Evolutionary conservation across 2,329 filamentous ascomycete genomes (phyloP).

Genomic region (Coniochaeta sp.): DNA sequence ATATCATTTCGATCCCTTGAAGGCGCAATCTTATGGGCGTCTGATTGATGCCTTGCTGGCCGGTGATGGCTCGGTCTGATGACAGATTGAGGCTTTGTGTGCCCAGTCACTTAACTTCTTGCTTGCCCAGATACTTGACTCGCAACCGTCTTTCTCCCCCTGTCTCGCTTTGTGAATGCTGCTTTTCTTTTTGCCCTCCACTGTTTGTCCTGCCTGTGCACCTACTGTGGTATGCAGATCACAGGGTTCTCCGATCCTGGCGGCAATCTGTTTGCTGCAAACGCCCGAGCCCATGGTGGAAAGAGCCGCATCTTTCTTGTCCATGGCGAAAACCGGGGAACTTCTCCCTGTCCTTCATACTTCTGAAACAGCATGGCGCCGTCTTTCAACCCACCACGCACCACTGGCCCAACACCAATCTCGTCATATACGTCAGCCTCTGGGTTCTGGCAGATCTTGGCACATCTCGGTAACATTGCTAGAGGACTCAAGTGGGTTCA

Average conservation of each 20-base stretch:
- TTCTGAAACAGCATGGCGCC: slow-evolving; percentile 11
- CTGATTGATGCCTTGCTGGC: too few species aligned
- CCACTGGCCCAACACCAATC: not conserved
- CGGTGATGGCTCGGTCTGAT: too few species aligned
- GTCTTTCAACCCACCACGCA: not conserved
- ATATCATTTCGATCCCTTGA: too few species aligned
- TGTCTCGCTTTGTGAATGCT: not conserved
- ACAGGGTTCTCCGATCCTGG: not conserved
- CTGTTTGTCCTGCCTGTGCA: not conserved
- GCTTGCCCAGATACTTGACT: not conserved
- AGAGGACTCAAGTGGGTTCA: not conserved
- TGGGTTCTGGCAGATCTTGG: slow-evolving; percentile 1
- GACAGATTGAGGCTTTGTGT: not conserved
- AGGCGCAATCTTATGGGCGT: too few species aligned
- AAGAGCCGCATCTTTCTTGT: not conserved
- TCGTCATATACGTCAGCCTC: slow-evolving; percentile 4
- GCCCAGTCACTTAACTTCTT: not conserved
- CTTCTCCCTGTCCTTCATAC: slow-evolving; percentile 7
- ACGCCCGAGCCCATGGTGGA: not conserved
- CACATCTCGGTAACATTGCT: not conserved
- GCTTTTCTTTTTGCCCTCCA: too few species aligned
- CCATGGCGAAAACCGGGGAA: not conserved
- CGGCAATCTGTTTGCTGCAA: slow-evolving; percentile 1
- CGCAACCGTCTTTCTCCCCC: not conserved
- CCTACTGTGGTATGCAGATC: not conserved